Evolutionary conservation across 2,329 filamentous ascomycete species (phyloP), one percentile per base, ranked within the genome.

Genomic region (Chrysoporthe austroafricana): DNA sequence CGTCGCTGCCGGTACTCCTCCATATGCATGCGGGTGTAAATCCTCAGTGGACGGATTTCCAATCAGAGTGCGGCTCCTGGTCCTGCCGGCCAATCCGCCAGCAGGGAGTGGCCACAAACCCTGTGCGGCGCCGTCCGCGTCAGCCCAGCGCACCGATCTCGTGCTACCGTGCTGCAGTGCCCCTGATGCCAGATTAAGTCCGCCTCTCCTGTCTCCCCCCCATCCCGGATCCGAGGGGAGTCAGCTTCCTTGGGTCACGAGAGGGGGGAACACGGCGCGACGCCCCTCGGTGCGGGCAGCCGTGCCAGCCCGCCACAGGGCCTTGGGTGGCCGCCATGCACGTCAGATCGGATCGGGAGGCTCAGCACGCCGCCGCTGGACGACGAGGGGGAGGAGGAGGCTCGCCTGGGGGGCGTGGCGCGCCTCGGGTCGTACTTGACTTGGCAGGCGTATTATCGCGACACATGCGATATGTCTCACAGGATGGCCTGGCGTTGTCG

Each of bases 81-180:
- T 43, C 36, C 18, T 26, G 26, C 26, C 26, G 26, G 26, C 26
- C 26, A 26, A 26, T 26, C 26, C 26, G 26, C 44, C 18, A 16
- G 13, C 44, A n/a, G 7, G 44, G 36, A 7, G 36, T 39, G 9
- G 6, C 36, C 36, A 39, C 36, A 39, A 39, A 39, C 36, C 36
- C 36, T 39, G 66, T 62, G 43, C 62, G 62, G 34, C 52, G 18
- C 32, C 62, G 34, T 36, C 62, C 9, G 58, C 43, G n/a, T 66
- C 57, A 66, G 58, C 66, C 43, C 52, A 18, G 32, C 21, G 18
- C 36, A 48, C 60, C 50, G 56, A 69, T 69, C 64, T 66, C 42
- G 67, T 69, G 67, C 58, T 52, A 66, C 67, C 48, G 61, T 56
- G 13, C 42, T 67, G 67, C 64, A 54, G 46, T 57, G 46, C 56